Base-by-base conservation (phyloP, 257 asterid species). In the Solanum chiquidenum region DNA sequence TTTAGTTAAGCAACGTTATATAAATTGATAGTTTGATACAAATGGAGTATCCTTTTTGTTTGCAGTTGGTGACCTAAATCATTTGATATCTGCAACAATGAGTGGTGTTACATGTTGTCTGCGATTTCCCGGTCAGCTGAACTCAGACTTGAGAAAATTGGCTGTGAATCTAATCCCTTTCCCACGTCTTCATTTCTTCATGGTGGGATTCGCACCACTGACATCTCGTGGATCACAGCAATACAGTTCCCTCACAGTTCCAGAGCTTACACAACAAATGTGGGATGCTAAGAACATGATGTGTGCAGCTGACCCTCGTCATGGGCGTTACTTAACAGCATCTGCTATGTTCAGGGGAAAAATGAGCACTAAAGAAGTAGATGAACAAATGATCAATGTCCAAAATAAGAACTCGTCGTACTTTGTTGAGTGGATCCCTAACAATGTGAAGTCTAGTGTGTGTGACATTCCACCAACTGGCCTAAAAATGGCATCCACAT, bases 201-300 rank as follows among this genome's bases (percentile, higher is more conserved):
- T 83, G 86, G 86, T 83, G 9, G 86, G 86, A 33, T 83, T 83
- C 23, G 86, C 86, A 1, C 86, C 86, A 31, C 52, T 83, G 44
- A 83, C 86, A 12, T 83, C 86, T 25, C 86, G 86, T 1, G 86
- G 86, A 83, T 83, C 86, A 1, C 74, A 83, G 74, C 86, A 83
- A 58, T 83, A 83, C 52, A 58, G 42, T 38, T 83, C 86, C 72
- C 86, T 58, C 86, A 83, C 74, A 33, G 86, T 83, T 20, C 86
- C 86, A 49, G 86, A 83, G 11, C 86, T 83, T 8, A 83, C 86
- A 6, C 86, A 83, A 38, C 86, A 83, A 83, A 83, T 83, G 86
- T 83, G 86, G 86, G 86, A 83, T 64, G 86, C 86, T 21, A 83
- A 83, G 86, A 83, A 83, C 35, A 83, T 83, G 86, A 83, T 83